These are phyloP conservation scores for Globisporangium abappressorium DNA, from an alignment of 352 stramenopile species.

Conservation along the genomic window DNA sequence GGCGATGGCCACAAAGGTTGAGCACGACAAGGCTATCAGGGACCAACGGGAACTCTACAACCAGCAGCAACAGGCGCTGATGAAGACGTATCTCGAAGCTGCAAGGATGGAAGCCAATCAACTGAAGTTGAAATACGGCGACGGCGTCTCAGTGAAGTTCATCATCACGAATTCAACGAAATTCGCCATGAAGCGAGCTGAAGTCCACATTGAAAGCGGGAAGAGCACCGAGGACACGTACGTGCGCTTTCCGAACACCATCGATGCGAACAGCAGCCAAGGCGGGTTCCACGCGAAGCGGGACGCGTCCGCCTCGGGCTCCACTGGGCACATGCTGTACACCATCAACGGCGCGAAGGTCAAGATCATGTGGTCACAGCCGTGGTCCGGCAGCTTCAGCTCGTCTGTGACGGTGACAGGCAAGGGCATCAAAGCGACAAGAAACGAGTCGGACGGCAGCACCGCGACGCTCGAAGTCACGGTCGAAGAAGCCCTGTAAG, in stretches of 20 bases:
- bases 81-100: neutral
- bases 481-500: neutral
- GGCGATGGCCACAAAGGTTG: too few relatives aligned
- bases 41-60: too few relatives aligned
- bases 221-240: too few relatives aligned
- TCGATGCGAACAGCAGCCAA: too few relatives aligned
- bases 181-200: neutral
- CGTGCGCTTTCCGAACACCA: too few relatives aligned
- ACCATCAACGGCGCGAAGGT: neutral
- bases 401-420: neutral
- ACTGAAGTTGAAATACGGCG: neutral
- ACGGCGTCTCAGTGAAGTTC: neutral
- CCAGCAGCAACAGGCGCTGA: neutral
- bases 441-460: neutral
- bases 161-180: neutral
- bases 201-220: neutral
- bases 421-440: neutral
- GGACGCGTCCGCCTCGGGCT: neutral
- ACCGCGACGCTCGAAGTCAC: neutral
- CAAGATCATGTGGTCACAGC: neutral
- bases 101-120: neutral
- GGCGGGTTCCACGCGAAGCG: neutral
- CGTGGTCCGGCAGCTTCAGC: neutral
- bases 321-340: neutral
- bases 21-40: too few relatives aligned